Evolutionary conservation across 1,139 yeast species (phyloP), one percentile per base, ranked within the genome.

Genomic region (Protomyces inouyei): DNA sequence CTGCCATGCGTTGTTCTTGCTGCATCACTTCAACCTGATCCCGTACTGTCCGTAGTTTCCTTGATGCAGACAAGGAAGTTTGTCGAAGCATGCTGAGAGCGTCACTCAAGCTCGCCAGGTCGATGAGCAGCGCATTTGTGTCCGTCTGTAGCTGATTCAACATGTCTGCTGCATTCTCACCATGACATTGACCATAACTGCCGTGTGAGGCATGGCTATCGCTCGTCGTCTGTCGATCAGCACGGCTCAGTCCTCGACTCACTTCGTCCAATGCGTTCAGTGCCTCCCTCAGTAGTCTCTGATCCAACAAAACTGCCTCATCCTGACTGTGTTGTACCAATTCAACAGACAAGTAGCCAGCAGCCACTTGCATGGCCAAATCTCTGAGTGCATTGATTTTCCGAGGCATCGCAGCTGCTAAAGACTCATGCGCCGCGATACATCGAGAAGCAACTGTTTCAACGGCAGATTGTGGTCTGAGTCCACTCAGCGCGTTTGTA

Each of bases 371-470:
- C 28, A 23, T 6, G 10, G 18, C n/a, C 6, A 51, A 1, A 6
- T 51, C 54, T 9, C 54, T n/a, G 8, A 51, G 16, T 18, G 16
- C 28, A n/a, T n/a, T 25, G 10, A 12, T 14, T 6, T 18, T 51
- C 12, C 37, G 35, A 9, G 54, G 36, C 36, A 51, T n/a, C 9
- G 37, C 37, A 8, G 54, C 16, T n/a, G 54, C 37, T n/a, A 51
- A 51, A 12, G 54, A n/a, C 54, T 25, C 54, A 25, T 51, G 54
- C 21, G 37, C 54, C 37, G 54, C 37, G 4, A 51, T 51, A 25
- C 36, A 25, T 1, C 54, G 36, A n/a, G 54, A 51, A 2, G 54
- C 37, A 3, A 16, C 54, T 8, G 14, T 18, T 36, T 51, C 54
- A n/a, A 28, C 16, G 5, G 54, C 35, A 12, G 54, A 51, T 28